Conservation (phyloP, 2,329 filamentous ascomycete genomes). For the Hyphodiscus sp. region DNA sequence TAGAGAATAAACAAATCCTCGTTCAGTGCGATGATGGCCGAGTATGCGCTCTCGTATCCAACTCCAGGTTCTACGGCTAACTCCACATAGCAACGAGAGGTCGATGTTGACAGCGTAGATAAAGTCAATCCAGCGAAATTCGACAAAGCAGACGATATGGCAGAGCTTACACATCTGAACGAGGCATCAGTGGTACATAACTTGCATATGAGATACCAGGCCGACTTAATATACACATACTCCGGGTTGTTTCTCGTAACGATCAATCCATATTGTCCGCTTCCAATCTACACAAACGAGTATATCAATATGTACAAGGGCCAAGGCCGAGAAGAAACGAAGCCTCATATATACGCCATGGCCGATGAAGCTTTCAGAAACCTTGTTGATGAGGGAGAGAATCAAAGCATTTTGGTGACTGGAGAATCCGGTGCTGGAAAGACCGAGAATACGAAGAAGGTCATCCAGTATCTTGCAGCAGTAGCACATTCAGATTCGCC, state of each 20-base stretch:
- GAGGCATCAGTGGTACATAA: slow-evolving; percentile 98
- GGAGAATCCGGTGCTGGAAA: slow-evolving; percentile 98
- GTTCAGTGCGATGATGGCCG: slow-evolving; percentile 93
- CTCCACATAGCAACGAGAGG: slow-evolving; percentile 66
- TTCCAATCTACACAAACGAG: slow-evolving; percentile 94
- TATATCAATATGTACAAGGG: slow-evolving; percentile 99
- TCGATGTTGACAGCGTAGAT: slow-evolving; percentile 82
- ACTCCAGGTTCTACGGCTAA: slow-evolving; percentile 9
- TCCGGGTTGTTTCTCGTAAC: slow-evolving; percentile 95
- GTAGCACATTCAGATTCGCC: slow-evolving; percentile 81
- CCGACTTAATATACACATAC: slow-evolving; percentile 97
- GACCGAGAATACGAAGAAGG: slow-evolving; percentile 98
- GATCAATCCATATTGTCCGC: slow-evolving; percentile 89
- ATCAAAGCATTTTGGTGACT: slow-evolving; percentile 96
- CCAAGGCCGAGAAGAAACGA: slow-evolving; percentile 83
- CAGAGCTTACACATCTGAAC: slow-evolving; percentile 94
- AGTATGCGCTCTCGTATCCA: slow-evolving; percentile 43
- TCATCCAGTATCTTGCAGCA: slow-evolving; percentile 95
- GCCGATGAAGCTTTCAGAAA: slow-evolving; percentile 95
- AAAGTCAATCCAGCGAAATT: slow-evolving; percentile 99
- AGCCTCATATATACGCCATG: slow-evolving; percentile 96
- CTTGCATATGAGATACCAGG: slow-evolving; percentile 87
- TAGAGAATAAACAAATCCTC: slow-evolving; percentile 60
- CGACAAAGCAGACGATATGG: slow-evolving; percentile 99
- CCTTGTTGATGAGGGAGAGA: slow-evolving; percentile 87